Evolutionary conservation across 2,329 filamentous ascomycete species (phyloP), one percentile per base, ranked within the genome.

Genomic region (Calonectria pauciramosa): DNA sequence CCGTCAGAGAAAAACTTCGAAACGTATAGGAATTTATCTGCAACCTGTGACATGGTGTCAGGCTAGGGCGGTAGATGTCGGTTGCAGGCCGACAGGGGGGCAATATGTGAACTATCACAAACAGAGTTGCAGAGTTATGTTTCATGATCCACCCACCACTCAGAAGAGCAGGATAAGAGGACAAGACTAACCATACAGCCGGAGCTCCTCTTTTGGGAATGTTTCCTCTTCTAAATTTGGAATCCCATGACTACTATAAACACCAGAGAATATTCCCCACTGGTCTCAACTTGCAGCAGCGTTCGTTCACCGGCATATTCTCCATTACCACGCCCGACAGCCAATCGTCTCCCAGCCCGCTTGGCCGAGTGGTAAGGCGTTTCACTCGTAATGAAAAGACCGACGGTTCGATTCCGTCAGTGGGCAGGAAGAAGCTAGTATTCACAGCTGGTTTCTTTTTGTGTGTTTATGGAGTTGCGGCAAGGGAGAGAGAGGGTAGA

Each of bases 361-460:
- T 68, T 72, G 71, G 71, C 71, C 71, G 56, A 72, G 71, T 72
- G 71, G 71, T 72, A 72, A 72, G 71, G 71, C 71, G 71, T 72
- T 54, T 60, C 71, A 72, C 71, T 72, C 71, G 71, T 72, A 72
- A 72, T 72, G 71, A 60, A 54, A 72, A 72, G 71, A 72, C 59
- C 71, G 65, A 69, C 65, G 71, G 71, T 72, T 72, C 71, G 56
- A 72, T 72, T 72, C 71, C 71, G 70, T 72, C 70, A 72, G 70
- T 68, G 70, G 70, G 70, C 70, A 54, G 7, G 23, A 16, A 28
- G 11, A 41, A 68, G 38, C n/a, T n/a, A 28, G 30, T 28, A 32
- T n/a, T 28, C n/a, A 26, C 38, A 28, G 23, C 9, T 20, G 11
- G 36, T 18, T 64, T n/a, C 36, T 44, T 44, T 64, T 64, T 64